Base-by-base conservation (phyloP, 371 early-diverging fungal genomes). In the Actinomortierella wolfii region DNA sequence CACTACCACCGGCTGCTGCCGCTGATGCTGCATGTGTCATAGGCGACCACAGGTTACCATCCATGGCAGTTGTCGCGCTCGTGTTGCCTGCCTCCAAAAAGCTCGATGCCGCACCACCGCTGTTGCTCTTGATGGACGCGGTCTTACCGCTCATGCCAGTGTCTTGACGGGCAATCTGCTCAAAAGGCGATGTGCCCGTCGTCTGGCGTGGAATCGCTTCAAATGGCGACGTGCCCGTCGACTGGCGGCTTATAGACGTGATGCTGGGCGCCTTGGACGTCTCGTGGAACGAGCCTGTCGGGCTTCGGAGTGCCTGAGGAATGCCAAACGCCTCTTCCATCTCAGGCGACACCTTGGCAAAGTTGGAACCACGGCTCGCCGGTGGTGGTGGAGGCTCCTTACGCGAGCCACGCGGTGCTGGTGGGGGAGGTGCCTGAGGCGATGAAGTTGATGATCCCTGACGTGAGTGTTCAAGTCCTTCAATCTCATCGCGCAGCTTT, bases 361-460 rank as follows among this genome's bases (percentile, higher is more conserved):
- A 59, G 23, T 50, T 52, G 11, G 59, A 58, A n/a, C 74, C 74
- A 21, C 74, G 74, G 48, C 74, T 73, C 13, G 67, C 74, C 21
- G 74, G 74, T 26, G 74, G 74, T 13, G 74, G 74, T 56, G 74
- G 74, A 28, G 74, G 67, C 41, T 73, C 74, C 60, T 73, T 73
- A n/a, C 74, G 50, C n/a, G 67, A 59, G 41, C 74, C 74, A 29
- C 74, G 67, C 24, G 74, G 74, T 17, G 67, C 74, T n/a, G 74
- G 74, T 5, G 56, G 56, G 15, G 73, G 66, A 14, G 73, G 73
- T 3, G 60, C 49, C 2, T 39, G 39, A 15, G 65, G 52, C 1
- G 61, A 21, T 13, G 51, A 53, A 8, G 57, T 34, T 15, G 57
- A 59, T 11, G 63, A 47, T 17, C 29, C 24, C 28, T 26, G 11